Base-by-base conservation (phyloP, 257 asterid species). In the Linderniella brevidens region DNA sequence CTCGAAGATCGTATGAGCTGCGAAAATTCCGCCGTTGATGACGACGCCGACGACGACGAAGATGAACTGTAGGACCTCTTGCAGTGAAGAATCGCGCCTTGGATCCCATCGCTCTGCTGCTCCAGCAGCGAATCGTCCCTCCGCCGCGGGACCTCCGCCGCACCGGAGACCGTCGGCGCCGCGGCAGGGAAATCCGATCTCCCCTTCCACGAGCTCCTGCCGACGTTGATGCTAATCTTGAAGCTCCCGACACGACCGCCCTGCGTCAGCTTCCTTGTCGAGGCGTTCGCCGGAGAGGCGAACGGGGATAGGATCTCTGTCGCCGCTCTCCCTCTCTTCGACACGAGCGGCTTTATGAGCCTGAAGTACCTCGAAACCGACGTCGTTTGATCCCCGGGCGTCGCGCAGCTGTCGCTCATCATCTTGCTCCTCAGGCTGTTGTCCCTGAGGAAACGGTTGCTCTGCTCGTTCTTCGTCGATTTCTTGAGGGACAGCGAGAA, bases 111-210 rank as follows among this genome's bases (percentile, higher is more conserved):
- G 25, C 6, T 25, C 32, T 64, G 59, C 36, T 78, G 88, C 25
- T 78, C 76, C 46, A 85, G 53, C 48, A 82, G 60, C 11, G 86
- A 68, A 53, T 72, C 90, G 52, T 82, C 96, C 58, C 90, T 64
- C 61, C 96, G 71, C 50, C 57, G 71, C 17, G 57, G 58, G 55
- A 70, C 66, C 48, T 68, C 56, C 38, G 71, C 57, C 19, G 63
- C 60, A 9, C 19, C 43, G 1, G 72, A 72, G 0, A 54, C 64
- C 0, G 69, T 43, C 0, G 88, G 68, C 0, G 94, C 59, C 0
- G 82, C 3, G 32, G 32, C 32, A 3, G 32, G 32, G 6, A 25
- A 25, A 25, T 2, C 78, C 9, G 95, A 75, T 35, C 92, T 63
- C 41, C 86, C 83, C 56, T 76, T 82, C 8, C 67, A 92, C 3